Evolutionary conservation across 1,139 yeast species (phyloP).

Genomic region (Taphrina deformans): DNA sequence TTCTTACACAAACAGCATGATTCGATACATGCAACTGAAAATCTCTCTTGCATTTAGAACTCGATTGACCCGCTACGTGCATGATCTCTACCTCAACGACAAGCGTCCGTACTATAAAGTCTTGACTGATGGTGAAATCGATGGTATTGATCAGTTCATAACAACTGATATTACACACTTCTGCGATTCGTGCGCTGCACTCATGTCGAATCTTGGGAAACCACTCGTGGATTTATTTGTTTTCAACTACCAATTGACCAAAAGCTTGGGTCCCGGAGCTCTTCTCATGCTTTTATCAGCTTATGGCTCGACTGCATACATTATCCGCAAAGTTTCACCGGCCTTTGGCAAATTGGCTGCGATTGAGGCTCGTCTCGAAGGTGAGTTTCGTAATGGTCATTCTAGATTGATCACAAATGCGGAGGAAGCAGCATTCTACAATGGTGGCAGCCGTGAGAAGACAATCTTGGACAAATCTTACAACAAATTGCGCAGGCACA

Average conservation of each 20-base stretch:
- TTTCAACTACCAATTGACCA: slow-evolving; percentile 79
- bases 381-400: slow-evolving; percentile 84
- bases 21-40: slow-evolving; percentile 74
- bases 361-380: slow-evolving; percentile 71
- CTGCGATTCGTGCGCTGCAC: slow-evolving; percentile 76
- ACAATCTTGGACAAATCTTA: slow-evolving; percentile 63
- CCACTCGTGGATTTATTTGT: slow-evolving; percentile 87
- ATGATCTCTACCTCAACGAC: slow-evolving; percentile 82
- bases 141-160: slow-evolving; percentile 69
- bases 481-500: slow-evolving; percentile 57
- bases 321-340: slow-evolving; percentile 74
- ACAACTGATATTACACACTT: slow-evolving; percentile 82
- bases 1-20: slow-evolving; percentile 87
- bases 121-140: slow-evolving; percentile 50
- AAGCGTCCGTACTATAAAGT: slow-evolving; percentile 79
- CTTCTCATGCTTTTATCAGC: slow-evolving; percentile 77
- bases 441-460: slow-evolving; percentile 80
- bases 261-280: slow-evolving; percentile 82
- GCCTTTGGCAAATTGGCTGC: slow-evolving; percentile 80
- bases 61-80: slow-evolving; percentile 78
- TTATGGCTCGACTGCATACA: slow-evolving; percentile 75
- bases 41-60: slow-evolving; percentile 83
- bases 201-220: slow-evolving; percentile 86
- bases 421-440: slow-evolving; percentile 92
- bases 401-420: slow-evolving; percentile 81